Evolutionary conservation across 2,329 filamentous ascomycete species (phyloP).

Genomic region (Atkinsonella texensis): DNA sequence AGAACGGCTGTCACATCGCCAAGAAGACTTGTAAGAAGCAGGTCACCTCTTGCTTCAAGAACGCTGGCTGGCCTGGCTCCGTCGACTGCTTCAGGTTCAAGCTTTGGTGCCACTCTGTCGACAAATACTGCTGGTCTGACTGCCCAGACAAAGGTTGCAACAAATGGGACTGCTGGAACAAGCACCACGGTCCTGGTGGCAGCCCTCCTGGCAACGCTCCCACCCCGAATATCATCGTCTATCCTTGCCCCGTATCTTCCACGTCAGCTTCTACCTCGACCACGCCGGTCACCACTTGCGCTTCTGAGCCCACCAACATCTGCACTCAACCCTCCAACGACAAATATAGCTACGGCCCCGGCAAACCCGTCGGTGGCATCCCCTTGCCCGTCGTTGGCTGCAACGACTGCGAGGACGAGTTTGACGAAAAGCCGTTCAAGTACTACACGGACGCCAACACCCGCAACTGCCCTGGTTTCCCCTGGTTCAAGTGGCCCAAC

Average conservation of each 20-base stretch:
- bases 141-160: slow-evolving; percentile 25
- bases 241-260: slow-evolving; percentile 20
- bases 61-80: slow-evolving; percentile 36
- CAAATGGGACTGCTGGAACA: slow-evolving; percentile 32
- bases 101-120: slow-evolving; percentile 35
- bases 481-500: slow-evolving; percentile 20
- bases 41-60: slow-evolving; percentile 36
- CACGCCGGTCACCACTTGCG: slow-evolving; percentile 22
- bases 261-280: slow-evolving; percentile 18
- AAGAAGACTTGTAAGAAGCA: slow-evolving; percentile 34
- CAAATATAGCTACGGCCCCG: slow-evolving; percentile 54
- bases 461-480: slow-evolving; percentile 31
- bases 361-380: slow-evolving; percentile 42
- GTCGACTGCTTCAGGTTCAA: slow-evolving; percentile 39
- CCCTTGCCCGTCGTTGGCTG: slow-evolving; percentile 40
- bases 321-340: slow-evolving; percentile 42
- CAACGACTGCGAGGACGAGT: slow-evolving; percentile 37
- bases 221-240: slow-evolving; percentile 22
- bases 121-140: slow-evolving; percentile 29
- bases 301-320: slow-evolving; percentile 37
- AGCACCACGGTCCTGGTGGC: slow-evolving; percentile 27
- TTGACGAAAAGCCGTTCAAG: slow-evolving; percentile 35
- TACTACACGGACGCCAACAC: slow-evolving; percentile 34
- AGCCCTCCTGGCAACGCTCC: slow-evolving; percentile 14
- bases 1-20: slow-evolving; percentile 27